These are phyloP conservation scores for Suhomyces tanzawaensis DNA, from an alignment of 805 yeast genomes.

Conservation along the genomic window DNA sequence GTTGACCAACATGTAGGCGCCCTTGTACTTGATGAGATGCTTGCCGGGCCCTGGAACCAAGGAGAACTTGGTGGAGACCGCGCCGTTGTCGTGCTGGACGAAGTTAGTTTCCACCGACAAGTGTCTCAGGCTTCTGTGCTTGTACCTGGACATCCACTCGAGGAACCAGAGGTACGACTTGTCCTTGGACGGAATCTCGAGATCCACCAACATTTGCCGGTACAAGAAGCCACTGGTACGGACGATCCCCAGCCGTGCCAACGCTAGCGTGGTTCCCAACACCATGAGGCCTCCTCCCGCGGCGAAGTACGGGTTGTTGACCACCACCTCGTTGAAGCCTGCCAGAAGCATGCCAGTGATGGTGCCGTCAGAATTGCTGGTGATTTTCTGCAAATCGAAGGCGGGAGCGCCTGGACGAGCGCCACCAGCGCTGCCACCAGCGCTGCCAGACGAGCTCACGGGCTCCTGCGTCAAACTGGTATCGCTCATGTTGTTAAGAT, in stretches of 20 bases:
- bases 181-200: slow-evolving; percentile 91
- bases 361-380: slow-evolving; percentile 37
- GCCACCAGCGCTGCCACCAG: neutral
- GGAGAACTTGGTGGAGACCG: slow-evolving; percentile 80
- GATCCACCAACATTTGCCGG: slow-evolving; percentile 81
- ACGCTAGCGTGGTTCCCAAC: slow-evolving; percentile 83
- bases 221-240: slow-evolving; percentile 67
- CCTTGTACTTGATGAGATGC: slow-evolving; percentile 80
- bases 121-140: slow-evolving; percentile 74
- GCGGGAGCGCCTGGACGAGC: slow-evolving; percentile 11
- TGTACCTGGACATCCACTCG: slow-evolving; percentile 91
- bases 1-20: slow-evolving; percentile 83
- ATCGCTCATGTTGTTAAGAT: no score
- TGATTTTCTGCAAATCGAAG: slow-evolving; percentile 37
- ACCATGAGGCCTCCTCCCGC: slow-evolving; percentile 99
- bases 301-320: slow-evolving; percentile 89
- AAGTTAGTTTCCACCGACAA: slow-evolving; percentile 85
- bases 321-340: slow-evolving; percentile 53
- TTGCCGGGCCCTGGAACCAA: slow-evolving; percentile 98
- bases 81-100: slow-evolving; percentile 88
- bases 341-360: slow-evolving; percentile 29
- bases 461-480: no score
- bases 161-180: slow-evolving; percentile 93
- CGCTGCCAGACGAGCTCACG: no score
- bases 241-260: slow-evolving; percentile 66